Evolutionary conservation across 768 basidiomycete genomes (phyloP).

Genomic region (Tulasnella calospora): DNA sequence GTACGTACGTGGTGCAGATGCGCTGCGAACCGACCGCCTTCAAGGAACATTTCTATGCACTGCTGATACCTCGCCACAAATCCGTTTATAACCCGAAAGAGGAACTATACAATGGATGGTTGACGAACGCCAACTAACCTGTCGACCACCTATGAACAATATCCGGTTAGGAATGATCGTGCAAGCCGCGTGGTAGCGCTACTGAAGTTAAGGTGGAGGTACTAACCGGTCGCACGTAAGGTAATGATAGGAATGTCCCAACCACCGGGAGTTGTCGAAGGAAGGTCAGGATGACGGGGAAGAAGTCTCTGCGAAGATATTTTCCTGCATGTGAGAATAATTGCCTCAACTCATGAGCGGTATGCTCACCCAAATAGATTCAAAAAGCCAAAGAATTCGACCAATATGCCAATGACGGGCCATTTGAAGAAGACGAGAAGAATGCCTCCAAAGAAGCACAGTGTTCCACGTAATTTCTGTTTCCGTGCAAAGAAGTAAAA

Average conservation of each 20-base stretch:
- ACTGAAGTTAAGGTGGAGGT: not conserved
- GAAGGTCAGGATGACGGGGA: conserved; percentile 98
- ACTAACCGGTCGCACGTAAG: conserved; percentile 74
- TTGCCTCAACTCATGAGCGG: not conserved
- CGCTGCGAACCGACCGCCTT: no score
- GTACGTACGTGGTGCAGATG: no score
- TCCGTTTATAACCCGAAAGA: not conserved
- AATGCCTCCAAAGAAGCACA: conserved; percentile 85
- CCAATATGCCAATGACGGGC: conserved; percentile 87
- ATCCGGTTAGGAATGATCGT: not conserved
- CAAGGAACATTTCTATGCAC: not conserved
- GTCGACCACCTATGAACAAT: conserved; percentile 16
- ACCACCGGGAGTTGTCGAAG: conserved; percentile 89
- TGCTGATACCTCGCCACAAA: not conserved
- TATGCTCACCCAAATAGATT: conserved; percentile 87
- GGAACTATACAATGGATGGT: conserved; percentile 17
- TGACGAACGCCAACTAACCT: conserved; percentile 20
- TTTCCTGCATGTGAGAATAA: not conserved
- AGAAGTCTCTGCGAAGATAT: conserved; percentile 78
- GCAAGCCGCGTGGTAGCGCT: not conserved
- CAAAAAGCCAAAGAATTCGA: conserved; percentile 95
- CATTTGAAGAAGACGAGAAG: conserved; percentile 91
- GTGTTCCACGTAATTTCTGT: conserved; percentile 87
- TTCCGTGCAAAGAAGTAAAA: conserved; percentile 96
- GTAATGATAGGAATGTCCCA: conserved; percentile 77